These are phyloP conservation scores for Lathyrus tuberosus DNA, from an alignment of 306 rosid genomes.

Conservation along the genomic window DNA sequence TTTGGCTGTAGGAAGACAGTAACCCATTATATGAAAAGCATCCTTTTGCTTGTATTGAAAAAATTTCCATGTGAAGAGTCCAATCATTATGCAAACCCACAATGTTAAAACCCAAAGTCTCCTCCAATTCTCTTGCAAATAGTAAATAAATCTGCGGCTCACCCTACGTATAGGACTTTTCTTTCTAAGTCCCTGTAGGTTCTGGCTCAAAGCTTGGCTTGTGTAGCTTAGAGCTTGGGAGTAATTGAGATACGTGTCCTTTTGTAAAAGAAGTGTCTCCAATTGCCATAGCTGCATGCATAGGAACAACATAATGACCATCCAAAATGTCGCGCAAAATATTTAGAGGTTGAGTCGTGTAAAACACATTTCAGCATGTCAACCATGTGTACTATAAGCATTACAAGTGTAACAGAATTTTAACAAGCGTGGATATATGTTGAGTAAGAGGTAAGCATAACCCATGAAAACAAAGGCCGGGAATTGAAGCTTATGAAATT, in stretches of 20 bases:
- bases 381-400: slow-evolving; percentile 34
- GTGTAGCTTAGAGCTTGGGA: slow-evolving; percentile 99
- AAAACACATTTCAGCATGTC: slow-evolving; percentile 40
- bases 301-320: slow-evolving; percentile 31
- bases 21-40: slow-evolving; percentile 73
- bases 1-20: slow-evolving; percentile 87
- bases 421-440: slow-evolving; percentile 37
- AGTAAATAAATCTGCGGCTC: slow-evolving; percentile 70
- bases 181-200: slow-evolving; percentile 84
- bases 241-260: slow-evolving; percentile 93
- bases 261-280: slow-evolving; percentile 92
- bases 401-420: slow-evolving; percentile 27
- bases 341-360: slow-evolving; percentile 39
- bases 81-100: slow-evolving; percentile 76
- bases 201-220: slow-evolving; percentile 98
- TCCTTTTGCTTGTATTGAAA: slow-evolving; percentile 64
- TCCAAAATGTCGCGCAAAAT: slow-evolving; percentile 38
- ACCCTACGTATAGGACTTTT: slow-evolving; percentile 70
- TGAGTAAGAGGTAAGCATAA: slow-evolving; percentile 17
- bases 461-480: slow-evolving; percentile 23
- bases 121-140: slow-evolving; percentile 91
- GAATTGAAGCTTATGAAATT: slow-evolving; percentile 2
- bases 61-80: slow-evolving; percentile 88
- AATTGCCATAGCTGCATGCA: slow-evolving; percentile 86
- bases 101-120: slow-evolving; percentile 82